Percentiles rank a stretch among this genome's conserved stretches.
phyloP scores from a whole-genome alignment of 345 rosid species.

The Arabidopsis suecica region DNA sequence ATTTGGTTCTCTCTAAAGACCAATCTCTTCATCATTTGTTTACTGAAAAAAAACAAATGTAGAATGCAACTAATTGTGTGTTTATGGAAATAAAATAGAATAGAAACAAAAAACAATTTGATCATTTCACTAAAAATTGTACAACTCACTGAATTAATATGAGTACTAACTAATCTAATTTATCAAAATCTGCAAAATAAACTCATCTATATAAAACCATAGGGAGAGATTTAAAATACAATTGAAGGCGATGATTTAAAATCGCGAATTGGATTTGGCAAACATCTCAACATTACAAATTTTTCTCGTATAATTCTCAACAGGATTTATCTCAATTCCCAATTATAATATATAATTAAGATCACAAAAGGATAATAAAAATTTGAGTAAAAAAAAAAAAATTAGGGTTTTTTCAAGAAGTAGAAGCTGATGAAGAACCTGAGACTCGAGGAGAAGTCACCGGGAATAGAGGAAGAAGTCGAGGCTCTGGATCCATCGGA shows the following conservation, averaged over 20 bases:
- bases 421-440: constrained; percentile 53
- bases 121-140: neutral
- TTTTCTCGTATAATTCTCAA: constrained; percentile 32
- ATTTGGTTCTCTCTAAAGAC: constrained; percentile 23
- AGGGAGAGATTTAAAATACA: constrained; percentile 14
- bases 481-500: constrained; percentile 78
- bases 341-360: constrained; percentile 33
- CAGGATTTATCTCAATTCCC: constrained; percentile 42
- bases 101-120: neutral
- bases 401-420: constrained; percentile 50
- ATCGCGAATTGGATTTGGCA: constrained; percentile 20
- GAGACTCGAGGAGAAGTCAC: constrained; percentile 81
- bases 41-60: neutral
- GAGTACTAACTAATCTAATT: constrained; percentile 2
- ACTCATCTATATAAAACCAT: neutral
- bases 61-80: constrained; percentile 10
- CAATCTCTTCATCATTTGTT: constrained; percentile 22
- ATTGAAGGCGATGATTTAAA: constrained; percentile 18
- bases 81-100: neutral
- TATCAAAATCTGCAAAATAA: neutral
- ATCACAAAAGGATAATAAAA: constrained; percentile 28
- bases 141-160: neutral
- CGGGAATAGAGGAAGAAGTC: constrained; percentile 87
- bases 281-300: constrained; percentile 52
- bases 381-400: neutral